These are phyloP conservation scores for Aspergillus vadensis DNA, from an alignment of 2,329 filamentous ascomycete species.

Conservation along the genomic window DNA sequence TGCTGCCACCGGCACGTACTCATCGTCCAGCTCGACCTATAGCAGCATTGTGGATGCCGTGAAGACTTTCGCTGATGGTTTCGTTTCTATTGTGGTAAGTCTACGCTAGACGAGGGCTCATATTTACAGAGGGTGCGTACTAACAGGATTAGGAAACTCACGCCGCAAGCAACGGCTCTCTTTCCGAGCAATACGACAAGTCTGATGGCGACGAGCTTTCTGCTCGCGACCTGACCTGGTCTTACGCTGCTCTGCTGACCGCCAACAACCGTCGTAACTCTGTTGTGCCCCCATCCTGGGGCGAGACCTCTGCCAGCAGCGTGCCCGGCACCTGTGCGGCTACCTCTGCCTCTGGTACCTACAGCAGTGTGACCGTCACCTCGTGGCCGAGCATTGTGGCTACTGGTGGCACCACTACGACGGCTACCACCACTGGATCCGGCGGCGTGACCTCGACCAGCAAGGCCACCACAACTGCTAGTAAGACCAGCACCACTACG, in stretches of 20 bases:
- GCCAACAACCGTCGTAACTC: constrained; percentile 36
- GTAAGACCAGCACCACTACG: constrained; percentile 15
- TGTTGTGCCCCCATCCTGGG: constrained; percentile 39
- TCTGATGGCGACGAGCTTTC: constrained; percentile 39
- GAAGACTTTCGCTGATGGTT: constrained; percentile 63
- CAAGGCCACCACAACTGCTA: constrained; percentile 6
- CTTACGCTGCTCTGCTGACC: constrained; percentile 46
- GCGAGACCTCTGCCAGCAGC: constrained; percentile 32
- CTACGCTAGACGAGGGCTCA: too few relatives aligned
- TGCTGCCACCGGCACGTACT: constrained; percentile 64
- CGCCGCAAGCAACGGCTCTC: constrained; percentile 31
- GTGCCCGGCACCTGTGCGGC: constrained; percentile 34
- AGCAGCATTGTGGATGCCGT: constrained; percentile 61
- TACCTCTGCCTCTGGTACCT: constrained; percentile 38
- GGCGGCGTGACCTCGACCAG: constrained; percentile 36
- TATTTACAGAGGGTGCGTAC: not conserved
- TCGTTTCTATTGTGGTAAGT: constrained; percentile 49
- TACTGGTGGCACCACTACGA: constrained; percentile 30
- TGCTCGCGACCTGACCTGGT: constrained; percentile 49
- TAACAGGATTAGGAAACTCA: constrained; percentile 27
- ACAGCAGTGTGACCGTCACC: constrained; percentile 35
- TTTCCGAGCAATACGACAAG: constrained; percentile 46
- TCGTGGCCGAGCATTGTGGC: constrained; percentile 36
- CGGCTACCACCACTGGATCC: constrained; percentile 34
- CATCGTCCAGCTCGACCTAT: constrained; percentile 58